Evolutionary conservation across 2,329 filamentous ascomycete genomes (phyloP).

Genomic region (Colletotrichum ledebouriae): DNA sequence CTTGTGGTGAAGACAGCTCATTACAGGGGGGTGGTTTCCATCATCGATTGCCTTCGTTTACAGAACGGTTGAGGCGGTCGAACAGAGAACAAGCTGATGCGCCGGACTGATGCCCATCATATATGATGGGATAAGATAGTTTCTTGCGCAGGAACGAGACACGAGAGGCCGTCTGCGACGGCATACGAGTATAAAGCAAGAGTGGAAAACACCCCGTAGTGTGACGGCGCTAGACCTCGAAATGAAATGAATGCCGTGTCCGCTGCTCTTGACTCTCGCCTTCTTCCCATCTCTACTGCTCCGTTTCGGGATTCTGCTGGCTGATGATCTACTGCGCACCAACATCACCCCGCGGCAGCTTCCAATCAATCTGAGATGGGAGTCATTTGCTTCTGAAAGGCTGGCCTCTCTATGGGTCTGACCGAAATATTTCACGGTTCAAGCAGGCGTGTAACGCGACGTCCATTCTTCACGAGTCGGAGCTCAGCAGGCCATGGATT

Average conservation of each 20-base stretch:
- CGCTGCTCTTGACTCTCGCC: constrained; percentile 4
- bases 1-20: not conserved
- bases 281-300: constrained; percentile 14
- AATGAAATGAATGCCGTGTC: constrained; percentile 25
- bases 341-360: constrained; percentile 1
- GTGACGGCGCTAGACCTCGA: constrained; percentile 14
- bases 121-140: no score
- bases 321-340: constrained; percentile 13
- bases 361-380: not conserved
- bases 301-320: constrained; percentile 17
- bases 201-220: constrained; percentile 7
- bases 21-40: no score
- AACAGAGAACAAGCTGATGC: no score
- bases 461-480: no score
- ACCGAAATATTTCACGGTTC: no score
- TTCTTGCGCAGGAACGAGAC: not conserved
- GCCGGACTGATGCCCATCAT: no score
- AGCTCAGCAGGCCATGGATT: no score
- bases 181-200: not conserved
- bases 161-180: constrained; percentile 7
- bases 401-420: no score
- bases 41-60: not conserved
- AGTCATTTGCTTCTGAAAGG: not conserved
- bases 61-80: not conserved
- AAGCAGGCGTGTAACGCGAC: no score